A percentile compares a stretch with the other conserved stretches of the same genome.
Conservation (phyloP, 139 green algal species). For the Desmodesmus armatus region DNA sequence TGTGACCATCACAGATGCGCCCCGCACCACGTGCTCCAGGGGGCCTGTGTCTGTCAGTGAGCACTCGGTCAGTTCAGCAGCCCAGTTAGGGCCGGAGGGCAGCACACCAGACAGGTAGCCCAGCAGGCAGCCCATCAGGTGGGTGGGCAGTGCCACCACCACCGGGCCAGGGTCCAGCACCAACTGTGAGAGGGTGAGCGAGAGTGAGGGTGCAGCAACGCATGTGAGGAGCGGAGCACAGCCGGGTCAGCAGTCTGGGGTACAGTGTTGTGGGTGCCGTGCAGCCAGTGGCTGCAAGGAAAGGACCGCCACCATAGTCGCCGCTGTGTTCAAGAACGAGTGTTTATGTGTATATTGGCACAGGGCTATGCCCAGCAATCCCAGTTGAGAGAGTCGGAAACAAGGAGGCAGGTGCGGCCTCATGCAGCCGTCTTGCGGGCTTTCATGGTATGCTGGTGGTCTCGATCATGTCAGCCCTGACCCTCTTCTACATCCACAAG, state of each 20-base stretch:
- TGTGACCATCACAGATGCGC: constrained; percentile 16
- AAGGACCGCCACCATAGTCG: too few relatives aligned
- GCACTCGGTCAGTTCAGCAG: constrained; percentile 20
- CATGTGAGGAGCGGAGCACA: not conserved
- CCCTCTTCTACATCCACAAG: too few relatives aligned
- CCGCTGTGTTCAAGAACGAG: too few relatives aligned
- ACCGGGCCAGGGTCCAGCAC: constrained; percentile 17
- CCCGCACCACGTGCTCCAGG: constrained; percentile 30
- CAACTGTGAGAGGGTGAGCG: not conserved
- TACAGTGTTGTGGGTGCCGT: too few relatives aligned
- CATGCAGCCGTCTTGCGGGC: too few relatives aligned
- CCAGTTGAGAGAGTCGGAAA: too few relatives aligned
- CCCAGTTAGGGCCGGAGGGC: not conserved
- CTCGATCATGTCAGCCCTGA: too few relatives aligned
- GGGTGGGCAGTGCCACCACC: not conserved
- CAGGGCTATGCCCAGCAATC: too few relatives aligned
- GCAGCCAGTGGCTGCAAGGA: too few relatives aligned
- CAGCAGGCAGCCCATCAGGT: constrained; percentile 30
- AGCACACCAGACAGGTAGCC: not conserved
- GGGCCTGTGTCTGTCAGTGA: constrained; percentile 14
- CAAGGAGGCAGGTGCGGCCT: too few relatives aligned
- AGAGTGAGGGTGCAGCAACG: not conserved
- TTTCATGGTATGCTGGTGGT: too few relatives aligned
- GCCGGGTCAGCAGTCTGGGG: not conserved
- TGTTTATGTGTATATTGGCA: too few relatives aligned